These are phyloP conservation scores for Pythium diclinum DNA, from an alignment of 352 stramenopile species.

Conservation along the genomic window DNA sequence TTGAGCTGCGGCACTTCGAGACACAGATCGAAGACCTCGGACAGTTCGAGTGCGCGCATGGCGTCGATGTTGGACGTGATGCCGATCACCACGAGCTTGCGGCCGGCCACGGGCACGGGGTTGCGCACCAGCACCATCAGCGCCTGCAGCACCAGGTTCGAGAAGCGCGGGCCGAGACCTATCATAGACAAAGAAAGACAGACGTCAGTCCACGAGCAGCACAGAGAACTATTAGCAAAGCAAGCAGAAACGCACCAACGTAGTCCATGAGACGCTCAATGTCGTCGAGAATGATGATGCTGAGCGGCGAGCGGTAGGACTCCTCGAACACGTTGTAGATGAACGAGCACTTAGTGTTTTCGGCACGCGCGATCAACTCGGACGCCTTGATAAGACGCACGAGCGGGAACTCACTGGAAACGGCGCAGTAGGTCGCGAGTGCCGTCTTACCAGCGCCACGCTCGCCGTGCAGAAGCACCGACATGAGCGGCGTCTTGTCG, in stretches of 20 bases:
- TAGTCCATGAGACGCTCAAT: slow-evolving; percentile 99
- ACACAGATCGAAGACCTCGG: slow-evolving; percentile 93
- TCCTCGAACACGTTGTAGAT: slow-evolving; percentile 97
- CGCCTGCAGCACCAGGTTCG: slow-evolving; percentile 97
- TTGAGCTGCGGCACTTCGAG: slow-evolving; percentile 91
- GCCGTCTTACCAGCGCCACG: slow-evolving; percentile 96
- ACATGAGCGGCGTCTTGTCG: slow-evolving; percentile 96
- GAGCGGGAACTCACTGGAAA: slow-evolving; percentile 96
- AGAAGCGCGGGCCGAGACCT: slow-evolving; percentile 96
- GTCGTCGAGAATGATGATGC: slow-evolving; percentile 99
- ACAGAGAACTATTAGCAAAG: neutral
- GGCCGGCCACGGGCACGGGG: slow-evolving; percentile 88
- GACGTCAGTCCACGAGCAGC: slow-evolving; percentile 2
- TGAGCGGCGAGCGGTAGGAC: slow-evolving; percentile 97
- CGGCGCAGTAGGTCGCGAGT: slow-evolving; percentile 95
- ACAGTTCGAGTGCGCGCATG: slow-evolving; percentile 92
- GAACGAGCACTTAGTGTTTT: slow-evolving; percentile 92
- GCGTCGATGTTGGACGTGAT: slow-evolving; percentile 92
- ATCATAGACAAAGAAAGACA: slow-evolving; percentile 1
- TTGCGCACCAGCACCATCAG: slow-evolving; percentile 99
- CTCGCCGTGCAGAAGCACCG: slow-evolving; percentile 94
- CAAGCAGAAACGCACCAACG: slow-evolving; percentile 47
- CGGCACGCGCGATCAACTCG: slow-evolving; percentile 95
- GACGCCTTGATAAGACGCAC: slow-evolving; percentile 97
- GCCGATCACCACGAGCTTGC: slow-evolving; percentile 95